Evolutionary conservation across 2,329 filamentous ascomycete species (phyloP), one percentile per base, ranked within the genome.

Genomic region (Sclerotinia minor): DNA sequence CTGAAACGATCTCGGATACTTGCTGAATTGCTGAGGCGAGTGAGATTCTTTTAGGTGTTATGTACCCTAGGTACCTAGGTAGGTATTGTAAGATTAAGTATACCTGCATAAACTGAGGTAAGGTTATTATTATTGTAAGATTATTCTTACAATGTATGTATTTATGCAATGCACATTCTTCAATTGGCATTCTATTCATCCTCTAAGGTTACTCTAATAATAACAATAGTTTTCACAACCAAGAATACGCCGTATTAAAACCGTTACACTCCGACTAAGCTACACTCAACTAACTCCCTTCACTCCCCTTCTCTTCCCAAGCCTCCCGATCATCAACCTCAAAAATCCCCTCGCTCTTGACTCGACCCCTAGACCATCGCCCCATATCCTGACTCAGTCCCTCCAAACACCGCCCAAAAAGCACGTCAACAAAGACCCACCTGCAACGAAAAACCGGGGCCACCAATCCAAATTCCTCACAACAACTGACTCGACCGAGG

Each of bases 401-500:
- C 29, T 5, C 6, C 5, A 5, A 60, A 3, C 11, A 3, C 8
- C 58, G 29, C 35, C 32, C 24, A 15, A 49, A 61, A 19, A 5
- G 13, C 38, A 17, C 5, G 38, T 5, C 44, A 24, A 35, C 17
- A 8, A 4, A 1, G 44, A 49, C 44, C 58, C 44, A 61, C 58
- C 44, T 15, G 2, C 24, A 24, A 6, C 21, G 19, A 35, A 49
- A 61, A 61, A 61, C 49, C 45, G n/a, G 58, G 58, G 21, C 21
- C 44, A 11, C 3, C 15, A 29, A 61, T 61, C 44, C 44, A 29
- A 61, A 6, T 26, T 38, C 59, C 26, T 13, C 47, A 32, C n/a
- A 61, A 50, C 13, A 15, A 66, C 64, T 67, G 65, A 67, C 65
- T 67, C 65, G 65, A 63, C 65, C 55, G 65, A 63, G 26, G 35